Conservation (phyloP, 441 rosid species). For the Euphorbia corollata region DNA sequence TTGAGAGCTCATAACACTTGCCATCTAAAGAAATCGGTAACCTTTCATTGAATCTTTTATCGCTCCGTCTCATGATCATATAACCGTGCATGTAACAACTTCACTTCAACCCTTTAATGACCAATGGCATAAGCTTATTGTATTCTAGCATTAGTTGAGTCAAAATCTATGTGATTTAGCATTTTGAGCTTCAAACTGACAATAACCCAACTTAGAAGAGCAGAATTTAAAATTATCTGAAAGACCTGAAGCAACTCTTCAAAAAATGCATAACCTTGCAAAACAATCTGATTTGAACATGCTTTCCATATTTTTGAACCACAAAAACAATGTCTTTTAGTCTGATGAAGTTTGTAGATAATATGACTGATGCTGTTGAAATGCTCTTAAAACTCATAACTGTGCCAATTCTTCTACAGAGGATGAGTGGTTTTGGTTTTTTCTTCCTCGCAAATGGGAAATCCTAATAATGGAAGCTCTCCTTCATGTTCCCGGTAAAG, state of each 20-base stretch:
- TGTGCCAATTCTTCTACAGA: constrained; percentile 27
- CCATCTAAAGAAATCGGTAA: neutral
- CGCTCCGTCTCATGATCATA: neutral
- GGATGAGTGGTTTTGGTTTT: constrained; percentile 42
- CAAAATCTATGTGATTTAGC: no score
- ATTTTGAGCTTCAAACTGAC: no score
- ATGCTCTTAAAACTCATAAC: neutral
- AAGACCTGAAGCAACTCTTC: neutral
- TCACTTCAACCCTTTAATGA: neutral
- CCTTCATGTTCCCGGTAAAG: constrained; percentile 59
- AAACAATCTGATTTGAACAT: neutral
- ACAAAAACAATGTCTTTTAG: neutral
- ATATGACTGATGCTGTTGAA: neutral
- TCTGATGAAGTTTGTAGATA: neutral
- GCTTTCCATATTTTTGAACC: neutral
- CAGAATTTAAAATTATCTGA: neutral
- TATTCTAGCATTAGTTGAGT: neutral
- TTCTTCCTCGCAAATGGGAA: constrained; percentile 65
- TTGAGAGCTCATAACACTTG: neutral
- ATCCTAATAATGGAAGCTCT: constrained; percentile 80
- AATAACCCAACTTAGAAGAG: neutral
- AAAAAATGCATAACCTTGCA: neutral
- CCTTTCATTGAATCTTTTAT: neutral
- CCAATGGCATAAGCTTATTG: neutral
- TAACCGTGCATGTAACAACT: neutral